Percentiles rank a stretch among this genome's conserved stretches.
These are phyloP conservation scores for Hypoxylon fragiforme DNA, from an alignment of 495 filamentous ascomycete species.

Conservation along the genomic window DNA sequence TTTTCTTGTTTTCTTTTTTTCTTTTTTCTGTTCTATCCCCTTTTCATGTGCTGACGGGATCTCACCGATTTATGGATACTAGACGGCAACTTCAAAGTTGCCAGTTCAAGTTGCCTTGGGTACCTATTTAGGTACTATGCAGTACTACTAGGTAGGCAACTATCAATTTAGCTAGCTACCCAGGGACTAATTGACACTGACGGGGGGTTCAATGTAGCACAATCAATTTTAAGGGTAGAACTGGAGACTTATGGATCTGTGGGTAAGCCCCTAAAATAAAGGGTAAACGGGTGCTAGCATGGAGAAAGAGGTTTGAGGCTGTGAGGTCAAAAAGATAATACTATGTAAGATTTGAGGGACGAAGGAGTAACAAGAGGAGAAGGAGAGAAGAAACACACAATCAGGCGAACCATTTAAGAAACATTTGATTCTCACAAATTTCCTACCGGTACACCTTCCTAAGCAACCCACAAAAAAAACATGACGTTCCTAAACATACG, in stretches of 20 bases:
- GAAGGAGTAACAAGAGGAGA: neutral
- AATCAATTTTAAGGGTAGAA: no score
- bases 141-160: neutral
- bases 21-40: neutral
- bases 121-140: neutral
- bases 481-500: conserved; percentile 20
- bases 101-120: no score
- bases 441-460: conserved; percentile 7
- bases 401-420: conserved; percentile 4
- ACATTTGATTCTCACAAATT: conserved; percentile 16
- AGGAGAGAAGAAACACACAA: neutral
- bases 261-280: no score
- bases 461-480: conserved; percentile 4
- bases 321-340: no score
- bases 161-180: no score
- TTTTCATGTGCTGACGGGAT: neutral
- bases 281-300: no score
- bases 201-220: no score
- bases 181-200: no score
- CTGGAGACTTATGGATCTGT: no score
- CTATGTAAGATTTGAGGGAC: neutral
- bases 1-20: neutral
- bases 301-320: no score
- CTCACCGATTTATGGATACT: neutral
- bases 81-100: no score